phyloP scores from a whole-genome alignment of 73 alveolate species.

The Blepharisma japonicum region DNA sequence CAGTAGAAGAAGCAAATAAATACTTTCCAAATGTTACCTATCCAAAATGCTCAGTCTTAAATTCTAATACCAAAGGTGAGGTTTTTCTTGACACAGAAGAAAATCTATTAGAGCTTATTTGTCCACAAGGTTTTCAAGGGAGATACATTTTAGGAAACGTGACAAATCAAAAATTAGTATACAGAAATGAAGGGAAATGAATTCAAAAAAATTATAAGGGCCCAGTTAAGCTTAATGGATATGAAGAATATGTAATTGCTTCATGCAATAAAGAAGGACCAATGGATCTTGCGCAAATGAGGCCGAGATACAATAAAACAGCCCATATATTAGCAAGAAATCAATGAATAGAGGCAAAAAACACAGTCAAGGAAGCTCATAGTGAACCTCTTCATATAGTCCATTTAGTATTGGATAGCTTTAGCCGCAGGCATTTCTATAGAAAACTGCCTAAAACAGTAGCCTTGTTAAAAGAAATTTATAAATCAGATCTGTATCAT shows the following conservation, averaged over 20 bases:
- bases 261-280: not conserved
- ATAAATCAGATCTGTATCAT: not conserved
- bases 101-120: not conserved
- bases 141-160: not conserved
- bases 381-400: not conserved
- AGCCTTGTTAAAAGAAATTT: not conserved
- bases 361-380: not conserved
- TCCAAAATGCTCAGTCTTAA: not conserved
- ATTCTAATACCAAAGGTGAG: not conserved
- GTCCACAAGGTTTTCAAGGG: conserved; percentile 6
- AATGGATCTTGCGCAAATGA: not conserved
- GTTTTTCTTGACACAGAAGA: not conserved
- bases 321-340: not conserved
- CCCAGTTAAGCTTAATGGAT: not conserved
- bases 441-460: conserved; percentile 12
- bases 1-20: not conserved
- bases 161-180: too few species aligned
- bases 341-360: too few species aligned
- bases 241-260: not conserved
- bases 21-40: not conserved
- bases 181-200: too few species aligned
- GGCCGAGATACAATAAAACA: not conserved
- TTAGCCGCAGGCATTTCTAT: conserved; percentile 22
- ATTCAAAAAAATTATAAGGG: not conserved
- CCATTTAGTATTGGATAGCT: not conserved